Conservation (phyloP, 257 asterid species). For the Solanum etuberosum region DNA sequence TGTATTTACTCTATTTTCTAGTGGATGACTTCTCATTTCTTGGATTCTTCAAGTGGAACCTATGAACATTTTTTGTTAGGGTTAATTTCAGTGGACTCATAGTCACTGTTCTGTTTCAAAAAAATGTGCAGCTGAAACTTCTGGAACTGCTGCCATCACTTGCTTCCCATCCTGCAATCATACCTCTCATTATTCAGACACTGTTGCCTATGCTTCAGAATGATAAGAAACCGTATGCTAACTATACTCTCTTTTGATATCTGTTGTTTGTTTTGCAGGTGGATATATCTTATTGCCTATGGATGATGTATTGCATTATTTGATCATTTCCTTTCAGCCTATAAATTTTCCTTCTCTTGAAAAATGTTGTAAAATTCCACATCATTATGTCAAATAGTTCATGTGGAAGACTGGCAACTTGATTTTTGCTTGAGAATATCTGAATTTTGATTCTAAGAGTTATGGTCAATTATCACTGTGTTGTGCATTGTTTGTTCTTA, state of each 20-base stretch:
- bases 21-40: background rate
- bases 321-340: background rate
- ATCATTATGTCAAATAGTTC: background rate
- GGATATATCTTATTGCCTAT: background rate
- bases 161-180: constrained; percentile 86
- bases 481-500: background rate
- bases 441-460: background rate
- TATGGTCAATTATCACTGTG: background rate
- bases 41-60: background rate
- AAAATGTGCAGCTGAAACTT: constrained; percentile 65
- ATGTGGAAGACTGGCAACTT: background rate
- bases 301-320: background rate
- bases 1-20: background rate
- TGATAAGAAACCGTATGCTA: constrained; percentile 66
- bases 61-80: background rate
- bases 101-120: background rate
- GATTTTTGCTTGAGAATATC: background rate
- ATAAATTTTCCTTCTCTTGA: background rate
- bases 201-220: constrained; percentile 87
- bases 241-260: constrained; percentile 7
- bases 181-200: constrained; percentile 77
- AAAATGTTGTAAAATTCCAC: background rate
- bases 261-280: background rate
- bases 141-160: constrained; percentile 74
- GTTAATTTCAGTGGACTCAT: background rate